These are phyloP conservation scores for Fermentozyma sake DNA, from an alignment of 1,139 yeast genomes.

Conservation along the genomic window DNA sequence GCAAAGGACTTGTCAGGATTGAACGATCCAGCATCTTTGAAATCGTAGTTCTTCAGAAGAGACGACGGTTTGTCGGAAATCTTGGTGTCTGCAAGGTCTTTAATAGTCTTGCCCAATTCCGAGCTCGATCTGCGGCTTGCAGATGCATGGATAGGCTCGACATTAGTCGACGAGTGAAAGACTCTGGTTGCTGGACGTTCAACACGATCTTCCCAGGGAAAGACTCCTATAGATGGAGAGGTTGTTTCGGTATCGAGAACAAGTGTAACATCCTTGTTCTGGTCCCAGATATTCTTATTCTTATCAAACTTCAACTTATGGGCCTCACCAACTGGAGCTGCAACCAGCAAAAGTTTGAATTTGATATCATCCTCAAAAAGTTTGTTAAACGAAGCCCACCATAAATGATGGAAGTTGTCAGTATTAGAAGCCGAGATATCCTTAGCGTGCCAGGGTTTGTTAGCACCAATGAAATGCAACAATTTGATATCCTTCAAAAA, in stretches of 20 bases:
- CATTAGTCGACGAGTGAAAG: constrained; percentile 7
- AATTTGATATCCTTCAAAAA: constrained; percentile 24
- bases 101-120: constrained; percentile 6
- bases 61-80: constrained; percentile 4
- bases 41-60: constrained; percentile 7
- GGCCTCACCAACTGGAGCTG: constrained; percentile 28
- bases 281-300: constrained; percentile 26
- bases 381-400: constrained; percentile 35
- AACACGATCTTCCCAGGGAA: constrained; percentile 41
- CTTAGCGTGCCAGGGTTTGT: constrained; percentile 26
- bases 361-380: constrained; percentile 14
- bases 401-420: constrained; percentile 23
- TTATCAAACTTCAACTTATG: constrained; percentile 27
- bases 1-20: constrained; percentile 23
- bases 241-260: constrained; percentile 1
- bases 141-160: background rate
- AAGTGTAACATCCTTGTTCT: constrained; percentile 1
- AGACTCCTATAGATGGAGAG: too few relatives aligned
- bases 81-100: constrained; percentile 8
- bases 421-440: constrained; percentile 12
- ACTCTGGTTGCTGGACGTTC: constrained; percentile 14
- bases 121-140: constrained; percentile 1
- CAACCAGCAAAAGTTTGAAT: constrained; percentile 5
- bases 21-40: constrained; percentile 11
- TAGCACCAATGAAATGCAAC: constrained; percentile 26